Evolutionary conservation across 768 basidiomycete species (phyloP), one percentile per base, ranked within the genome.

Genomic region (Panellus pusillus): DNA sequence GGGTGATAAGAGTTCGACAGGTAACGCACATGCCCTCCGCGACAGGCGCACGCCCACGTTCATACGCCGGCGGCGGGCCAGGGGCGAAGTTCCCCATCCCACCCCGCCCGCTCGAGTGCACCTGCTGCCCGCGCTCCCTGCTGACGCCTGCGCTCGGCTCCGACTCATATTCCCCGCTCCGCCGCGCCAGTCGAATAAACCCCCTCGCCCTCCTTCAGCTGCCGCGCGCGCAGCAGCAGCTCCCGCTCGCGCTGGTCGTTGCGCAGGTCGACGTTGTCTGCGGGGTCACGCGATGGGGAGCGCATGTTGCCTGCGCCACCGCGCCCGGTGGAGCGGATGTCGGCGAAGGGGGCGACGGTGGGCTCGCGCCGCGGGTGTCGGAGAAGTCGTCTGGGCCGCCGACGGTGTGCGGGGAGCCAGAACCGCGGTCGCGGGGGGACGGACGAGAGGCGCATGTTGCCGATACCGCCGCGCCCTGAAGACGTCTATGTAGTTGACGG

Each of bases 221-320:
- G 57, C 35, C 75, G 72, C 13, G 70, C 58, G 9, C 67, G 63
- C 50, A 82, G 72, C 1, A 79, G 63, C 11, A 35, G 9, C 11
- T 73, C 68, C n/a, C 71, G 62, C 57, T 81, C 78, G 46, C 61
- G 60, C 11, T 70, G 62, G 18, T 70, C 69, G 24, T 14, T 35
- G 1, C 63, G 38, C 1, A 71, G 61, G 43, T 68, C 70, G 13
- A 66, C 53, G 15, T 61, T 62, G 6, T 66, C 62, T 35, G 61
- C 58, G 1, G 68, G 63, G 47, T 83, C 85, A 32, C 84, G 80
- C 19, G 89, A 90, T 1, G 84, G 85, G 2, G 90, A 87, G 52
- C 89, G 84, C 46, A 94, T 84, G 76, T 95, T 95, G 9, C 92
- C 93, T 8, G 80, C 80, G 14, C 93, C 93, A 24, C 93, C 92